A percentile compares a stretch with the other conserved stretches of the same genome.
These are phyloP conservation scores for Crucibulum laeve DNA, from an alignment of 768 basidiomycete genomes.

Conservation along the genomic window DNA sequence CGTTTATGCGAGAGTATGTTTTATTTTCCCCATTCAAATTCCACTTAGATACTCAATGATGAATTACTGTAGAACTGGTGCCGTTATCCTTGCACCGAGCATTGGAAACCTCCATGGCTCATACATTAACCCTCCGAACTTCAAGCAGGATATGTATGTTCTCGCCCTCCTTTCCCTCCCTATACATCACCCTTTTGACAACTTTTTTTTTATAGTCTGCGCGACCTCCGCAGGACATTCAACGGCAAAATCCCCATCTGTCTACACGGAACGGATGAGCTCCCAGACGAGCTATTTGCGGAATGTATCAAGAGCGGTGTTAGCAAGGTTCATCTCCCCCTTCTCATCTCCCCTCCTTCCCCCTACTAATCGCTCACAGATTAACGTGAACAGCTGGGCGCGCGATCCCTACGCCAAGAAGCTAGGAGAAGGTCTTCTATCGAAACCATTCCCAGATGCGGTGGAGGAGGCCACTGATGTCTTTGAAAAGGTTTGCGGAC, in stretches of 20 bases:
- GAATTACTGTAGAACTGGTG: conserved; percentile 30
- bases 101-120: conserved; percentile 45
- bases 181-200: background rate
- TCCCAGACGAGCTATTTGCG: conserved; percentile 37
- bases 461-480: conserved; percentile 40
- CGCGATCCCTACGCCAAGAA: conserved; percentile 37
- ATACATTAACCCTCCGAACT: conserved; percentile 40
- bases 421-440: conserved; percentile 24
- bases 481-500: conserved; percentile 34
- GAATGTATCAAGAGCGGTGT: conserved; percentile 43
- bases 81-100: conserved; percentile 40
- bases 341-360: background rate
- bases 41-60: background rate
- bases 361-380: conserved; percentile 13
- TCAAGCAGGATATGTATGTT: conserved; percentile 37
- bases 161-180: background rate
- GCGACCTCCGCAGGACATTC: conserved; percentile 29
- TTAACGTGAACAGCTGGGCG: conserved; percentile 45
- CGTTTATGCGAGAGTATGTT: conserved; percentile 34
- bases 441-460: conserved; percentile 39
- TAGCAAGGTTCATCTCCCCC: conserved; percentile 27
- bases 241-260: conserved; percentile 31
- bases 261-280: conserved; percentile 41
- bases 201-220: conserved; percentile 22
- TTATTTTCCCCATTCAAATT: background rate